phyloP scores from a whole-genome alignment of 805 yeast species.

The Saccharomycopsis schoenii region DNA sequence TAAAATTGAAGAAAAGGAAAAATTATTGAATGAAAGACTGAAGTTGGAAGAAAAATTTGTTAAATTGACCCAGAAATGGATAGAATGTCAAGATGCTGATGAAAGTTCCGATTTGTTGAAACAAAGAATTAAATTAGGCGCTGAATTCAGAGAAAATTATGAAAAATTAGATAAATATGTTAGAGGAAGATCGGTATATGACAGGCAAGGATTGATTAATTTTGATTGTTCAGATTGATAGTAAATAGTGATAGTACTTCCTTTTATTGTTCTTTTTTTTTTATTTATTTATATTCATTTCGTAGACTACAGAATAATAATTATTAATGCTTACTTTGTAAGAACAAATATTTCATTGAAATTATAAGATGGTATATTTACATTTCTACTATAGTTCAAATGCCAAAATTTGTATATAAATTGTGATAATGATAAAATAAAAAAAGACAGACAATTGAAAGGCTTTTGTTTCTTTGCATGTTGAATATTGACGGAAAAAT shows the following conservation, averaged over 20 bases:
- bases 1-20: constrained; percentile 31
- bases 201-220: constrained; percentile 47
- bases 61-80: constrained; percentile 67
- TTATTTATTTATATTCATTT: too few species aligned
- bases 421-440: too few species aligned
- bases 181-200: constrained; percentile 71
- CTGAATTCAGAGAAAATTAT: constrained; percentile 51
- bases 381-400: too few species aligned
- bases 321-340: too few species aligned
- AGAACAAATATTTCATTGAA: too few species aligned
- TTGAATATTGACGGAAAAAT: too few species aligned
- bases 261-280: neutral
- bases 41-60: constrained; percentile 45
- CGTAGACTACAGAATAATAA: too few species aligned
- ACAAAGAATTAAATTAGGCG: constrained; percentile 45
- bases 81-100: constrained; percentile 46
- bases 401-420: too few species aligned
- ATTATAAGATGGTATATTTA: too few species aligned
- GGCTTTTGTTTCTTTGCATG: too few species aligned
- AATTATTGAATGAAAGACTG: constrained; percentile 42
- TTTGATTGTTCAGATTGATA: neutral
- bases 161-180: constrained; percentile 67
- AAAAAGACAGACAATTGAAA: too few species aligned
- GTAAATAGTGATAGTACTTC: neutral
- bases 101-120: constrained; percentile 39